Conservation (phyloP, 495 filamentous ascomycete genomes). For the Aspergillus panamensis region DNA sequence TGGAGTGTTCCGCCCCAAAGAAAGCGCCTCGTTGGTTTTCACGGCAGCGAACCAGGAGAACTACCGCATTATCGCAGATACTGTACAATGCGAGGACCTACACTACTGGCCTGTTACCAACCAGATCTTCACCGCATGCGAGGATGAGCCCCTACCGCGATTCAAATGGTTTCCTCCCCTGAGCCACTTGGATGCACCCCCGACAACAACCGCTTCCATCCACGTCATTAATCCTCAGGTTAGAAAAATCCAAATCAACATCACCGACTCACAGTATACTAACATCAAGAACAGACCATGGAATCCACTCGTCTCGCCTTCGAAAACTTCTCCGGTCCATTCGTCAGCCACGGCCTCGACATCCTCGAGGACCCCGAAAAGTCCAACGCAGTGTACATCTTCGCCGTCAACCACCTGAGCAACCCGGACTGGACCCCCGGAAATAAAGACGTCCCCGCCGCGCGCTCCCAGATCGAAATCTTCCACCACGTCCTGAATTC, state of each 20-base stretch:
- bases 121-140: constrained; percentile 55
- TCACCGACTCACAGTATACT: background rate
- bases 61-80: constrained; percentile 47
- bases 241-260: background rate
- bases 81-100: constrained; percentile 57
- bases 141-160: constrained; percentile 41
- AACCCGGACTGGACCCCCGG: constrained; percentile 36
- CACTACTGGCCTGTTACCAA: constrained; percentile 51
- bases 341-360: constrained; percentile 60
- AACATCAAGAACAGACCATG: constrained; percentile 40
- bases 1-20: constrained; percentile 25
- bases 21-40: constrained; percentile 17
- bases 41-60: constrained; percentile 33
- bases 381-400: constrained; percentile 53
- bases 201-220: constrained; percentile 43
- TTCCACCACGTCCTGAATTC: constrained; percentile 51
- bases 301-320: constrained; percentile 45
- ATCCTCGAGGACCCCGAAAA: constrained; percentile 46
- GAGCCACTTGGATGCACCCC: constrained; percentile 35
- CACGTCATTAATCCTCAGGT: constrained; percentile 55
- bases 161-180: constrained; percentile 57
- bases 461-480: constrained; percentile 54
- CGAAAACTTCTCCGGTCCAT: constrained; percentile 49
- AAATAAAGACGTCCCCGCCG: constrained; percentile 25
- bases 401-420: constrained; percentile 56